Percentiles rank a stretch among this genome's conserved stretches.
These are phyloP conservation scores for Verticillium dahliae DNA, from an alignment of 2,329 filamentous ascomycete species.

Conservation along the genomic window DNA sequence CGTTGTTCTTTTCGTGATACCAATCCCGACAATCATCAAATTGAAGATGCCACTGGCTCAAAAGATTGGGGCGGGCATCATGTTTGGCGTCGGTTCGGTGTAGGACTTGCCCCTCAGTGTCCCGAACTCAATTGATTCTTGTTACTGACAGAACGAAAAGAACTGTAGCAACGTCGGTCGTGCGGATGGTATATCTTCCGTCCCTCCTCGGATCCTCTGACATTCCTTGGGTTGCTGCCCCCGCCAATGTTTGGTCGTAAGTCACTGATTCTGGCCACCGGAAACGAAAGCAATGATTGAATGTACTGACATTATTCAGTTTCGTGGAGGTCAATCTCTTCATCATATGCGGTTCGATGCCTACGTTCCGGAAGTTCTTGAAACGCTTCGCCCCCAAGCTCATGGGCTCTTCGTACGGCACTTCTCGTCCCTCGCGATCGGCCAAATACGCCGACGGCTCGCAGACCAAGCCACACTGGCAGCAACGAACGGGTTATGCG, in stretches of 20 bases:
- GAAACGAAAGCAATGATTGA: no score
- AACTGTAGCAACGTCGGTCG: slow-evolving; percentile 20
- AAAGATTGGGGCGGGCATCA: slow-evolving; percentile 32
- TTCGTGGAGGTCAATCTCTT: slow-evolving; percentile 22
- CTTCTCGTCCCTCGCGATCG: background rate
- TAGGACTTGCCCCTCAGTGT: background rate
- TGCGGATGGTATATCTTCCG: slow-evolving; percentile 11
- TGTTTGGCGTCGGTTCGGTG: slow-evolving; percentile 34
- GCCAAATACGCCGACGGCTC: background rate
- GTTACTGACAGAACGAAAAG: slow-evolving; percentile 7
- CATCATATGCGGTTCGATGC: slow-evolving; percentile 23
- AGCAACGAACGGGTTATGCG: background rate
- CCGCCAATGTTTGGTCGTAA: slow-evolving; percentile 13
- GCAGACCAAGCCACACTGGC: background rate
- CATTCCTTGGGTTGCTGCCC: slow-evolving; percentile 10
- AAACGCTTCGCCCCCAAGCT: slow-evolving; percentile 20
- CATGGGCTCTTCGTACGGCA: slow-evolving; percentile 9
- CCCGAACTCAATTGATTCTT: background rate
- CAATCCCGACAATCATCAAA: slow-evolving; percentile 33
- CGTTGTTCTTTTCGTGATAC: slow-evolving; percentile 35
- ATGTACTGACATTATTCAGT: slow-evolving; percentile 6
- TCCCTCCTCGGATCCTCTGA: slow-evolving; percentile 9
- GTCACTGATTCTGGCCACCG: background rate
- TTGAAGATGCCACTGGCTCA: slow-evolving; percentile 37
- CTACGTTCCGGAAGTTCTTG: slow-evolving; percentile 28